Conservation (phyloP, 2,329 filamentous ascomycete genomes). For the Claviceps quebecensis region DNA sequence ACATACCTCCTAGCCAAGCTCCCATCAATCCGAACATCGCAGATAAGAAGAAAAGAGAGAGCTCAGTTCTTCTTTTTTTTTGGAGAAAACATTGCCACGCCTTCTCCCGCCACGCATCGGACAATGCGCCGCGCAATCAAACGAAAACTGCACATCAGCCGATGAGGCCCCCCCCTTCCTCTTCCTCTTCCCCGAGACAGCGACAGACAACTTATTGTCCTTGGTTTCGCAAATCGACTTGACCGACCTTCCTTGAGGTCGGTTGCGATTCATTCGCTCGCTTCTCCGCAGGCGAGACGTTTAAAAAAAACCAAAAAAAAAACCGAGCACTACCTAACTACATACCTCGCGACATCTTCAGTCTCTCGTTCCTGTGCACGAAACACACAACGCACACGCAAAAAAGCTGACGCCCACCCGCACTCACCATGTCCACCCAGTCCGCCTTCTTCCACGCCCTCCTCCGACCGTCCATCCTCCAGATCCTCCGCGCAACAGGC, state of each 20-base stretch:
- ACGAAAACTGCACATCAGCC: constrained; percentile 9
- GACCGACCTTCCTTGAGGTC: neutral
- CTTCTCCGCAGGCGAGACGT: neutral
- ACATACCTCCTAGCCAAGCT: neutral
- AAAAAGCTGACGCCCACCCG: too few species aligned
- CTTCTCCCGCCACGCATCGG: constrained; percentile 3
- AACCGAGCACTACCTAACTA: too few species aligned
- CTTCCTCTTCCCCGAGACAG: neutral
- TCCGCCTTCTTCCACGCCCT: constrained; percentile 54
- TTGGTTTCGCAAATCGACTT: too few species aligned
- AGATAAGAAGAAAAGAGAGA: too few species aligned
- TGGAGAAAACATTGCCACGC: neutral
- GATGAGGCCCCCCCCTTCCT: constrained; percentile 15
- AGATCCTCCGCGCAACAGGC: constrained; percentile 81
- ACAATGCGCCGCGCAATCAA: constrained; percentile 16
- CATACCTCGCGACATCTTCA: too few species aligned
- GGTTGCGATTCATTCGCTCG: neutral
- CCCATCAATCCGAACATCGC: neutral
- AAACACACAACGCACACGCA: neutral
- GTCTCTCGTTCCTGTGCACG: neutral
- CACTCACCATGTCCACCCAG: constrained; percentile 27
- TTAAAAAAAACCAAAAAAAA: neutral
- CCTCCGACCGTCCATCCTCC: constrained; percentile 72
- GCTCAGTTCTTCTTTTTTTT: too few species aligned
- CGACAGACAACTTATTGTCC: too few species aligned